Evolutionary conservation across 495 filamentous ascomycete genomes (phyloP).

Genomic region (Tuber microsphaerosporum): DNA sequence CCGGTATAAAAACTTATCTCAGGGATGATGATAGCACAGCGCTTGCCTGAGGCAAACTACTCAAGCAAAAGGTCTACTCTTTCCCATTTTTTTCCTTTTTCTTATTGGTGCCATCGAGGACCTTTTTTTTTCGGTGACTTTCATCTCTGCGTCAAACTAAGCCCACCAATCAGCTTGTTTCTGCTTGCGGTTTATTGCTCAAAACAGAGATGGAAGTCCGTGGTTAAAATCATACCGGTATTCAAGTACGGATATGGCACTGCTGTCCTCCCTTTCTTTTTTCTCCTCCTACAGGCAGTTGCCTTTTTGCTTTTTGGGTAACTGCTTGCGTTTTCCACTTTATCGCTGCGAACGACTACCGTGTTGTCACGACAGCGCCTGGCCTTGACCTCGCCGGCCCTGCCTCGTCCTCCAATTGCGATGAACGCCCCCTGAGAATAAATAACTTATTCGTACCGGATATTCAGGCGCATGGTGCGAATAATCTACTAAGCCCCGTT

Average conservation of each 20-base stretch:
- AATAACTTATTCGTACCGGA: neutral
- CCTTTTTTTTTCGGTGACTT: neutral
- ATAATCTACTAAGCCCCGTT: neutral
- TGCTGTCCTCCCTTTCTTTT: neutral
- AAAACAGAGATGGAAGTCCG: slow-evolving; percentile 2
- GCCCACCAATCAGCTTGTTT: neutral
- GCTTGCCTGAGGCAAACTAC: neutral
- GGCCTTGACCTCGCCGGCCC: neutral
- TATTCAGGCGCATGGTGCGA: neutral
- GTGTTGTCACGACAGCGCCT: neutral
- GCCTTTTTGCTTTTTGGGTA: neutral
- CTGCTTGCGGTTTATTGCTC: neutral
- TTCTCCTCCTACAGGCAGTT: neutral
- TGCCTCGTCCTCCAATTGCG: neutral
- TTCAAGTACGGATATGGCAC: neutral
- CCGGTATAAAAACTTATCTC: neutral
- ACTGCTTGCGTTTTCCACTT: neutral
- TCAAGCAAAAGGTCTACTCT: neutral
- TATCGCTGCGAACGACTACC: neutral
- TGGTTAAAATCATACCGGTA: neutral
- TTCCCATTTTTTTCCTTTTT: neutral
- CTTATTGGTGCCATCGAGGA: neutral
- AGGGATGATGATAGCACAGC: neutral
- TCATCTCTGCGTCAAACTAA: neutral
- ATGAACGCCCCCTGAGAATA: neutral